A percentile compares a stretch with the other conserved stretches of the same genome.
Conservation (phyloP, 257 asterid species). For the Plantago major region DNA sequence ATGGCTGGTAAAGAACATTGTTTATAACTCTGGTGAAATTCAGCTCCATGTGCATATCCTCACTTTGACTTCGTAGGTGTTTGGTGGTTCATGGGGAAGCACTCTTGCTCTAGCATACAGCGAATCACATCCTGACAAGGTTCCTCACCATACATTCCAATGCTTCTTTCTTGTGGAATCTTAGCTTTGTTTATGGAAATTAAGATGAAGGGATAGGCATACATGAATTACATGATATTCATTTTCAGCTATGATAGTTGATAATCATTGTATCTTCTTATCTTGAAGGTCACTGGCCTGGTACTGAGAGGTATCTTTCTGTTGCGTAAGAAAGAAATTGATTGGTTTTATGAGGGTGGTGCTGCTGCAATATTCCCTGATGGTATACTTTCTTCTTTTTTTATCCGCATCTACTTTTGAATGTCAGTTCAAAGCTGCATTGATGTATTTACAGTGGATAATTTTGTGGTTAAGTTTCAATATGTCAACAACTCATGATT, state of each 20-base stretch:
- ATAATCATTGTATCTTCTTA: slow-evolving; percentile 2
- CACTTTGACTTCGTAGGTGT: slow-evolving; percentile 55
- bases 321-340: slow-evolving; percentile 90
- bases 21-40: slow-evolving; percentile 10
- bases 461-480: not conserved
- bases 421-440: slow-evolving; percentile 13
- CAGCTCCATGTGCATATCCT: slow-evolving; percentile 23
- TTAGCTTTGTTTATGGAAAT: slow-evolving; percentile 7
- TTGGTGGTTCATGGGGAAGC: slow-evolving; percentile 99
- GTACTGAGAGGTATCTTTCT: slow-evolving; percentile 89
- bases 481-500: no score
- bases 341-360: slow-evolving; percentile 99
- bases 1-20: slow-evolving; percentile 65
- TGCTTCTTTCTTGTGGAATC: slow-evolving; percentile 11
- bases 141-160: slow-evolving; percentile 25
- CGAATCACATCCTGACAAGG: slow-evolving; percentile 88
- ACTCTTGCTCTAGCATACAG: slow-evolving; percentile 91
- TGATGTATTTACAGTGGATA: not conserved
- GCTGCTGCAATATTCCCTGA: slow-evolving; percentile 98
- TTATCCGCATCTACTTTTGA: not conserved
- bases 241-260: slow-evolving; percentile 4
- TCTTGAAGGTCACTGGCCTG: slow-evolving; percentile 76
- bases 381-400: slow-evolving; percentile 40
- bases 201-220: not conserved
- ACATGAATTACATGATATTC: not conserved